These are phyloP conservation scores for Gnomoniopsis sp. DNA, from an alignment of 2,329 filamentous ascomycete genomes.

Conservation along the genomic window DNA sequence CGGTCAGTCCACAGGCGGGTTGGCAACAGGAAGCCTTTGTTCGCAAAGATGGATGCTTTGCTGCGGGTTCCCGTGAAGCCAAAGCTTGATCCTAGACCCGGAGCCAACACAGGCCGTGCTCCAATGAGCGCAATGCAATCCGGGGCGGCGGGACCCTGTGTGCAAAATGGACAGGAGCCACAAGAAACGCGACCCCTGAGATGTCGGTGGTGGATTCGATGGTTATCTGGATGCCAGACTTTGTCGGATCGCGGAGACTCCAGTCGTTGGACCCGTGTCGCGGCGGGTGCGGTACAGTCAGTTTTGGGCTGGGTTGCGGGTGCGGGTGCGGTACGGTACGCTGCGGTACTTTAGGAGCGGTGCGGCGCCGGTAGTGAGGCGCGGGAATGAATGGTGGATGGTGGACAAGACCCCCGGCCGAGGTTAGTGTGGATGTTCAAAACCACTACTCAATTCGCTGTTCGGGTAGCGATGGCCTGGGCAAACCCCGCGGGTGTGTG, in stretches of 20 bases:
- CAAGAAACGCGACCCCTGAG: background rate
- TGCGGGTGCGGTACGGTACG: too few species aligned
- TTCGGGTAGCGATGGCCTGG: too few species aligned
- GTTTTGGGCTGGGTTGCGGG: too few species aligned
- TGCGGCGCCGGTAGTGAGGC: background rate
- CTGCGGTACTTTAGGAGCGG: background rate
- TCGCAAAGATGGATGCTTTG: conserved; percentile 4
- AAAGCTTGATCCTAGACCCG: conserved; percentile 10
- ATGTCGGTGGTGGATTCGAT: background rate
- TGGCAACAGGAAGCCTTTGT: conserved; percentile 13
- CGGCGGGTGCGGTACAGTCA: too few species aligned
- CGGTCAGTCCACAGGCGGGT: background rate
- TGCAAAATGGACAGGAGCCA: background rate
- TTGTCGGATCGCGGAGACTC: too few species aligned
- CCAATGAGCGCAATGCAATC: background rate
- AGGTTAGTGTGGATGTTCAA: too few species aligned
- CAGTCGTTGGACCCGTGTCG: too few species aligned
- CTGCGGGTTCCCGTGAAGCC: conserved; percentile 15
- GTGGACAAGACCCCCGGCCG: too few species aligned
- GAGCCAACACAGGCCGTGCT: background rate
- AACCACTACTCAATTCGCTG: too few species aligned
- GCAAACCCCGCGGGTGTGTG: too few species aligned
- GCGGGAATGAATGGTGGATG: too few species aligned
- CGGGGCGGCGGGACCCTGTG: background rate
- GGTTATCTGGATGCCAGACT: too few species aligned